These are phyloP conservation scores for Penicillium bovifimosum DNA, from an alignment of 495 filamentous ascomycete species.

Conservation along the genomic window DNA sequence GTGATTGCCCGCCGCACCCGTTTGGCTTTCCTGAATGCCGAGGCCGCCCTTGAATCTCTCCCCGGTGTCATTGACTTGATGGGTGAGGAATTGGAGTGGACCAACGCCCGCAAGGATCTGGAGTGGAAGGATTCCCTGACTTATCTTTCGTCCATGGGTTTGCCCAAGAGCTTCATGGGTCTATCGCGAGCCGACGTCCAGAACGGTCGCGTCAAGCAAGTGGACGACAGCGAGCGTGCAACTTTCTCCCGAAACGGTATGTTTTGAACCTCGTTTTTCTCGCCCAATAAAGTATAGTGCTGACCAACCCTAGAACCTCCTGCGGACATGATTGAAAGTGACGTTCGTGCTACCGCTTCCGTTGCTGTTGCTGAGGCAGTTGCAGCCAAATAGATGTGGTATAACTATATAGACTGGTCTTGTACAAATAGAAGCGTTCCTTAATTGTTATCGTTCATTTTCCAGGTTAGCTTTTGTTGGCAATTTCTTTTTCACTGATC, in stretches of 20 bases:
- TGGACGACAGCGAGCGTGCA: conserved; percentile 62
- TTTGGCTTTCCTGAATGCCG: conserved; percentile 90
- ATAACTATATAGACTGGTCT: conserved; percentile 25
- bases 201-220: conserved; percentile 63
- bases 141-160: conserved; percentile 81
- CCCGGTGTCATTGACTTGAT: conserved; percentile 90
- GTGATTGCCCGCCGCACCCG: conserved; percentile 83
- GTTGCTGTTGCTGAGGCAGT: conserved; percentile 33
- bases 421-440: conserved; percentile 36
- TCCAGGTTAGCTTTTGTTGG: neutral
- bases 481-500: neutral
- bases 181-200: conserved; percentile 74
- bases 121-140: conserved; percentile 81
- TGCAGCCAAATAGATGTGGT: conserved; percentile 38
- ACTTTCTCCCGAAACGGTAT: conserved; percentile 71
- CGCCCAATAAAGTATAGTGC: neutral
- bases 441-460: conserved; percentile 1
- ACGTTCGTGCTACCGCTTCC: conserved; percentile 23
- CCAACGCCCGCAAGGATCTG: conserved; percentile 60
- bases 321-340: conserved; percentile 49
- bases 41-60: conserved; percentile 87
- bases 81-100: conserved; percentile 84
- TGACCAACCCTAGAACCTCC: conserved; percentile 48
- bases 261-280: conserved; percentile 11
- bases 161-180: conserved; percentile 67